Conservation (phyloP, 805 yeast species). For the Candida pseudoglaebosa region DNA sequence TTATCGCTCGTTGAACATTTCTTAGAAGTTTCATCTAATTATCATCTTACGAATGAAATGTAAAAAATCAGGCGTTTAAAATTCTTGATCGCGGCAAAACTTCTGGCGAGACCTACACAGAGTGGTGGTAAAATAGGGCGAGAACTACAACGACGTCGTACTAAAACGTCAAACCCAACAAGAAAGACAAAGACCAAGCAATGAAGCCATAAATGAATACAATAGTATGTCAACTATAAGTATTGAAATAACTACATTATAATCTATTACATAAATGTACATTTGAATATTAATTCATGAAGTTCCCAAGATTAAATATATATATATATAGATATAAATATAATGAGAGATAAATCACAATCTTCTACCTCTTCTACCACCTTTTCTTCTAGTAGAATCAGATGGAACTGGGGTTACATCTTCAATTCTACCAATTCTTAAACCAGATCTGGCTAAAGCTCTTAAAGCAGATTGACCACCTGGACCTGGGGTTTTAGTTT, state of each 20-base stretch:
- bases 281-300: constrained; percentile 7
- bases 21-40: not conserved
- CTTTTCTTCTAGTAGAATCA: constrained; percentile 99
- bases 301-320: constrained; percentile 6
- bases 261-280: constrained; percentile 6
- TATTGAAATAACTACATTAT: not conserved
- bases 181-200: too few species aligned
- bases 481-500: constrained; percentile 99
- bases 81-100: too few species aligned
- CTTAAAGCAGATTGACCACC: constrained; percentile 99
- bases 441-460: constrained; percentile 99
- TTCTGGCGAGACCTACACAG: too few species aligned
- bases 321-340: constrained; percentile 7
- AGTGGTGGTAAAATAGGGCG: too few species aligned
- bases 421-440: constrained; percentile 99
- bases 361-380: constrained; percentile 99
- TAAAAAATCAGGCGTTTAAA: too few species aligned
- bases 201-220: too few species aligned
- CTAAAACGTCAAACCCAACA: too few species aligned
- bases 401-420: constrained; percentile 99
- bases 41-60: too few species aligned
- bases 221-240: too few species aligned
- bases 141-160: too few species aligned
- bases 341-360: constrained; percentile 48
- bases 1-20: not conserved